Conservation (phyloP, 495 filamentous ascomycete genomes). For the Penicillium parvum region DNA sequence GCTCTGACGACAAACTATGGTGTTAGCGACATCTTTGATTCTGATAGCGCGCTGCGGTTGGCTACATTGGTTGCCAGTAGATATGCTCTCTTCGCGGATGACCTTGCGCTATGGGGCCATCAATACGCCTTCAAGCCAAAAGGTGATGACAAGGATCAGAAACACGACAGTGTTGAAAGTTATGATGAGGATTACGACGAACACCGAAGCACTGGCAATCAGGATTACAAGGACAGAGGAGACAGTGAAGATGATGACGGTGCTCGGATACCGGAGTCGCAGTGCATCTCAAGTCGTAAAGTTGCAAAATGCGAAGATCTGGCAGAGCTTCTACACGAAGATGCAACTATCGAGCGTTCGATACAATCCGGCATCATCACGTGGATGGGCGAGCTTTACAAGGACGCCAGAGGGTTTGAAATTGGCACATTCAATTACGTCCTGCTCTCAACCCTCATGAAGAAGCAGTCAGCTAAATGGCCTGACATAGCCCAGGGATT, state of each 20-base stretch:
- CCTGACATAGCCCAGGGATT: slow-evolving; percentile 40
- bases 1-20: slow-evolving; percentile 45
- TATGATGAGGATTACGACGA: neutral
- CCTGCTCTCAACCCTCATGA: slow-evolving; percentile 44
- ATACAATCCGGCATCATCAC: slow-evolving; percentile 15
- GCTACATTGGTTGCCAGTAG: slow-evolving; percentile 42
- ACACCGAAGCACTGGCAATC: too few species aligned
- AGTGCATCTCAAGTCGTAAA: slow-evolving; percentile 1
- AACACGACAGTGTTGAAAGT: neutral
- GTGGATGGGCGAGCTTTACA: slow-evolving; percentile 31
- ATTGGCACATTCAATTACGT: slow-evolving; percentile 36
- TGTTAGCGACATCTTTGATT: slow-evolving; percentile 33
- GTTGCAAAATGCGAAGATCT: slow-evolving; percentile 12
- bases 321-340: slow-evolving; percentile 22
- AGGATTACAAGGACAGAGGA: too few species aligned
- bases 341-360: neutral
- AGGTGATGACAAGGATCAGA: slow-evolving; percentile 3
- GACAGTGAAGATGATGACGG: neutral
- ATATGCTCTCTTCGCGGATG: slow-evolving; percentile 38
- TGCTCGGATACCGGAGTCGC: neutral
- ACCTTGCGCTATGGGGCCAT: slow-evolving; percentile 38
- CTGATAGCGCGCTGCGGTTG: slow-evolving; percentile 28
- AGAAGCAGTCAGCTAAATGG: slow-evolving; percentile 55
- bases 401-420: slow-evolving; percentile 32
- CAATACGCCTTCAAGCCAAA: slow-evolving; percentile 27